Evolutionary conservation across 306 rosid species (phyloP), one percentile per base, ranked within the genome.

Genomic region (Lablab purpureus): DNA sequence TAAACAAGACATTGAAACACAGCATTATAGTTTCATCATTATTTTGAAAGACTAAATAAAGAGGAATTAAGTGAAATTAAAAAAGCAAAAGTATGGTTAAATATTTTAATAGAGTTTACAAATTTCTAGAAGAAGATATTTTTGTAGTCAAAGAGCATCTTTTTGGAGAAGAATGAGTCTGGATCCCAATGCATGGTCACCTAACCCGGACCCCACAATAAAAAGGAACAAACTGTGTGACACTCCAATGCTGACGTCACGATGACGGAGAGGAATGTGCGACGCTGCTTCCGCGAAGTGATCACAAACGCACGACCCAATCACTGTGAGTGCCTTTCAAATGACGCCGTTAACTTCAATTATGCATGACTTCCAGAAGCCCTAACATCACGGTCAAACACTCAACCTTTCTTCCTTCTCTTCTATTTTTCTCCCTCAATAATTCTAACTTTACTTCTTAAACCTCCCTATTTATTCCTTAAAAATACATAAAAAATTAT

Each of bases 281-380:
- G 27, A 30, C 40, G 32, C 12, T 72, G 65, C 65, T 72, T 72
- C 77, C 66, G 12, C 36, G 65, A 72, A 67, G 34, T 41, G 72
- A 7, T 67, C 52, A 7, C 21, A 40, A 50, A 28, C 60, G 60
- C 62, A 49, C 45, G 46, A 63, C 12, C 22, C 67, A 59, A 37
- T 28, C 11, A 62, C 49, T 19, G 2, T 36, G 30, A 0, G 19
- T 51, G 28, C 71, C 72, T 30, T 19, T 30, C 67, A 66, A 76
- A 65, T 47, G 63, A 63, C 80, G 62, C 49, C 54, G 78, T 55
- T 56, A 36, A 4, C 21, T 36, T 71, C 76, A 5, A 71, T 50
- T 51, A 43, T 43, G 7, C 37, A 23, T 13, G 41, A 30, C 78
- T 74, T 74, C 78, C 13, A 74, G 68, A 74, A 73, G 52, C 54